Evolutionary conservation across 1,139 yeast genomes (phyloP), one percentile per base, ranked within the genome.

Genomic region (Pneumocystis carinii): DNA sequence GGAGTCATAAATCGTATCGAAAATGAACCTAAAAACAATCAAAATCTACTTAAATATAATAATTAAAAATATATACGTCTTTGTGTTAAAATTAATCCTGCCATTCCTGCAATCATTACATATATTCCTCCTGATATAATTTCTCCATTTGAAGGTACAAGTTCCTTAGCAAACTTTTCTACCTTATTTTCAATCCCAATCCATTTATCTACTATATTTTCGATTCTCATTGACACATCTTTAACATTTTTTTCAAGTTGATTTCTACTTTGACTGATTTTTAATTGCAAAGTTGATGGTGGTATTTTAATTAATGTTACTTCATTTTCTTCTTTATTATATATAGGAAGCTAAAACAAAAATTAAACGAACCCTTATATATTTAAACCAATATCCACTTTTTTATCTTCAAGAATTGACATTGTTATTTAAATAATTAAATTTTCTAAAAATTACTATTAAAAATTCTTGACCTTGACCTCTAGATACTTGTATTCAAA

Each of bases 61-160:
- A 57, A 37, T 24, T 6, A 32, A 32, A 32, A 32, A 32, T 15
- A 10, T 17, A 37, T 57, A 57, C 59, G 37, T 42, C 64, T 64
- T 38, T 66, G 63, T 19, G 66, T 55, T 59, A 64, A 59, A 32
- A 64, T 64, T 19, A 65, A 64, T 2, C 66, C 66, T 12, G 66
- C 48, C 35, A 64, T 61, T 24, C 66, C 66, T 14, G 60, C 35
- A 29, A 64, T 39, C 17, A 63, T 59, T 29, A 61, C 61, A 19
- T 64, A 64, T 19, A 64, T 39, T n/a, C 63, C 66, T 19, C 66
- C 66, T 10, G 66, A 65, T 60, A 64, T 24, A 29, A 64, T 32
- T 29, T 64, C 66, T 14, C 37, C 38, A 38, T 63, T 42, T 32
- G 24, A 42, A 10, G 66, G 66, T 15, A 55, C 59, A 41, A 64